These are phyloP conservation scores for Vanrija sp. DNA, from an alignment of 1,284 basidiomycete species.

Conservation along the genomic window DNA sequence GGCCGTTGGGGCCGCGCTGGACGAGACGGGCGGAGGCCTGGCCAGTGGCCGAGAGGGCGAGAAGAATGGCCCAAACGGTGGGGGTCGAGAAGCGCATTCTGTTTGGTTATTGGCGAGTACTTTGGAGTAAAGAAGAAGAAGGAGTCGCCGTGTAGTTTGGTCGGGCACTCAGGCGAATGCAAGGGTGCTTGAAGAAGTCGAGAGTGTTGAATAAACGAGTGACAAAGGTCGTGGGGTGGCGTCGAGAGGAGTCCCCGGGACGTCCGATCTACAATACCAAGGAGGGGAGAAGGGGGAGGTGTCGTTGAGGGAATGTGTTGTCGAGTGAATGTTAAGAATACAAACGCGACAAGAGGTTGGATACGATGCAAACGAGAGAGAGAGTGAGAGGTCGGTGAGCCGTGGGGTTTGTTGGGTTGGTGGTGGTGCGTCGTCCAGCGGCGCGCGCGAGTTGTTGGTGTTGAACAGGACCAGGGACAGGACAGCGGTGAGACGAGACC, in stretches of 20 bases:
- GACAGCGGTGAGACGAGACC: neutral
- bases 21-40: slow-evolving; percentile 10
- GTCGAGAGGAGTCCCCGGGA: neutral
- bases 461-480: neutral
- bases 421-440: neutral
- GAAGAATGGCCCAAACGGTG: slow-evolving; percentile 12
- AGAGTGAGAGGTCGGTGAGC: neutral
- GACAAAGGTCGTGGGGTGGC: neutral
- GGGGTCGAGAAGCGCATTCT: slow-evolving; percentile 14
- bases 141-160: neutral
- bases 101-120: neutral
- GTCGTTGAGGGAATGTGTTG: too few relatives aligned
- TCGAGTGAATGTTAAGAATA: slow-evolving; percentile 1
- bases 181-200: neutral
- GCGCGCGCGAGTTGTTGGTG: slow-evolving; percentile 4
- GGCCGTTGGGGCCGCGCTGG: slow-evolving; percentile 5
- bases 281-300: too few relatives aligned
- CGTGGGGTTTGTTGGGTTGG: neutral
- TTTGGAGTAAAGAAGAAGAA: too few relatives aligned
- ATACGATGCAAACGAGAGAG: neutral
- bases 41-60: slow-evolving; percentile 14
- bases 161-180: neutral
- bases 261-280: too few relatives aligned
- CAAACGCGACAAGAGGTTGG: neutral
- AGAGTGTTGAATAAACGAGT: neutral